Conservation (phyloP, 2,329 filamentous ascomycete species). For the Tolypocladium paradoxum region DNA sequence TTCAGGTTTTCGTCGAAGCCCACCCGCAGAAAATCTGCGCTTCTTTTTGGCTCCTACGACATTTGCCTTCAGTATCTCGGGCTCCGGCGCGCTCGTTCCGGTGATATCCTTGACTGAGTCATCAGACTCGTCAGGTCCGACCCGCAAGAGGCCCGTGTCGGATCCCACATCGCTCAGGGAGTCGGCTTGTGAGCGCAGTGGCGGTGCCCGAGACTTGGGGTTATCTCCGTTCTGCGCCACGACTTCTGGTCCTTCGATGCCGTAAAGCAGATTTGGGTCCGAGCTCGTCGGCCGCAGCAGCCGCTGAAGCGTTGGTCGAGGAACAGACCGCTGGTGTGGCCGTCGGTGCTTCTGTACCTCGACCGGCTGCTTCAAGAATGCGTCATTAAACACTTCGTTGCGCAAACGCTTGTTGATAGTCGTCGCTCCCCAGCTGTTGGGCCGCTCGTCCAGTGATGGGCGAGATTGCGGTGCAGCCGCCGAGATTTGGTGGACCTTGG, state of each 20-base stretch:
- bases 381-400: constrained; percentile 86
- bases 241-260: neutral
- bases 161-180: constrained; percentile 20
- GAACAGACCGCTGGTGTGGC: constrained; percentile 56
- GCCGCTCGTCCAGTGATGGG: constrained; percentile 40
- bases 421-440: constrained; percentile 77
- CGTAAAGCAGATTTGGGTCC: constrained; percentile 24
- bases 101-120: constrained; percentile 42
- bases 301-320: constrained; percentile 37
- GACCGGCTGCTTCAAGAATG: constrained; percentile 75
- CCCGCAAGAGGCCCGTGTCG: constrained; percentile 12
- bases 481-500: constrained; percentile 10
- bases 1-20: constrained; percentile 60
- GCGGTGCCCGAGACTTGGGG: neutral
- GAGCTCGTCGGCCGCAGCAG: constrained; percentile 34
- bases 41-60: constrained; percentile 34
- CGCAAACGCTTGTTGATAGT: constrained; percentile 80
- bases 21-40: constrained; percentile 79
- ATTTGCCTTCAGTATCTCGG: constrained; percentile 39
- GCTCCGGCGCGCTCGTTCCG: constrained; percentile 54
- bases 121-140: constrained; percentile 23
- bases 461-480: constrained; percentile 10
- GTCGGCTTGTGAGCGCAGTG: neutral
- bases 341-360: constrained; percentile 67
- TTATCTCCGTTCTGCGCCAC: constrained; percentile 4